phyloP scores from a whole-genome alignment of 1,139 yeast species.

The Protomyces gravidus region DNA sequence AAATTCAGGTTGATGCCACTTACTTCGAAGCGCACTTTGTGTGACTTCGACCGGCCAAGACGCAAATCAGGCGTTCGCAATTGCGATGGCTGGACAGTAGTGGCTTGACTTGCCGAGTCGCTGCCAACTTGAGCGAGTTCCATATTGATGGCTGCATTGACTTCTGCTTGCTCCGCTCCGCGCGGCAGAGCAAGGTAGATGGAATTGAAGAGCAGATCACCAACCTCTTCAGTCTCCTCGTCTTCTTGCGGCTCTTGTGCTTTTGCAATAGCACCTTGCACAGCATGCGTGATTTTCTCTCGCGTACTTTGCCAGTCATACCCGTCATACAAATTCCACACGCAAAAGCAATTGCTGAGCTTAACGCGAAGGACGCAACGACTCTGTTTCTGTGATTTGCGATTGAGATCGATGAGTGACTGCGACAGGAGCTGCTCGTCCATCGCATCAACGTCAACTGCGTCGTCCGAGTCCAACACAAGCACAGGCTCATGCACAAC shows the following conservation, averaged over 20 bases:
- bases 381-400: not conserved
- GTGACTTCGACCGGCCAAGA: constrained; percentile 59
- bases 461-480: not conserved
- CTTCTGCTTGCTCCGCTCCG: constrained; percentile 14
- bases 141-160: constrained; percentile 17
- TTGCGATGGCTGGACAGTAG: not conserved
- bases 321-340: constrained; percentile 73
- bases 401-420: constrained; percentile 19
- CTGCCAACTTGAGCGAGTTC: constrained; percentile 37
- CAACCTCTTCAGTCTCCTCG: constrained; percentile 42
- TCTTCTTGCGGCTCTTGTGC: constrained; percentile 25
- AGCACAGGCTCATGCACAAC: not conserved
- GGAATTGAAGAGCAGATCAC: constrained; percentile 68
- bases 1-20: constrained; percentile 51
- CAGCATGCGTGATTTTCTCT: constrained; percentile 58
- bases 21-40: constrained; percentile 60
- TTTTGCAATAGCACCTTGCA: constrained; percentile 53
- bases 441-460: constrained; percentile 22
- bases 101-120: constrained; percentile 36
- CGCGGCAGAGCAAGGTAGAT: constrained; percentile 61
- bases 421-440: constrained; percentile 27
- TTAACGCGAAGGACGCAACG: constrained; percentile 31
- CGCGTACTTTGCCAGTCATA: constrained; percentile 87
- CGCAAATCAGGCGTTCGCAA: constrained; percentile 41
- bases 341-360: constrained; percentile 39